Conservation (phyloP, 495 filamentous ascomycete genomes). For the Letharia columbiana region DNA sequence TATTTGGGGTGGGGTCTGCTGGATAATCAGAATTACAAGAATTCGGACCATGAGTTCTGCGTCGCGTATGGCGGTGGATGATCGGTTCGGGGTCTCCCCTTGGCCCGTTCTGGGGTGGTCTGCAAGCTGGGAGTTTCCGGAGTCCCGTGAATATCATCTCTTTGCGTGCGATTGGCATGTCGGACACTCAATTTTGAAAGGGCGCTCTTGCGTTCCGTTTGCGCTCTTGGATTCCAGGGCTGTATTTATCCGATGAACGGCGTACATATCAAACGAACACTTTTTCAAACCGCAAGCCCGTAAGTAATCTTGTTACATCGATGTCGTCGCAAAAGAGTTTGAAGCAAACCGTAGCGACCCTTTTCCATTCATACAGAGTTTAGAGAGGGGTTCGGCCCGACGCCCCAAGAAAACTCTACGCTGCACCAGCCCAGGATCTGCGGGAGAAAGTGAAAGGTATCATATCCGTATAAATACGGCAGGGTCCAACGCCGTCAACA, state of each 20-base stretch:
- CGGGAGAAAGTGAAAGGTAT: neutral
- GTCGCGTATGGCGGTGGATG: neutral
- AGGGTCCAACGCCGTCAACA: neutral
- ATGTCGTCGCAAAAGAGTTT: neutral
- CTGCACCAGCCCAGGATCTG: neutral
- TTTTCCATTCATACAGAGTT: neutral
- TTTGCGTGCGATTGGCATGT: neutral
- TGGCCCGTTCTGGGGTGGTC: neutral
- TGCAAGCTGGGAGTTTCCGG: neutral
- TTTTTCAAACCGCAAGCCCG: no score
- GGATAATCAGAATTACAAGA: neutral
- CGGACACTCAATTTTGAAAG: no score
- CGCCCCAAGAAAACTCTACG: no score
- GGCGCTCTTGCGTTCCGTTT: neutral
- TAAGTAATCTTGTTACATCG: neutral
- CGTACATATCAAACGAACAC: neutral
- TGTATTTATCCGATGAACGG: neutral
- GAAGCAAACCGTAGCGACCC: neutral
- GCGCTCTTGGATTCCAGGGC: neutral
- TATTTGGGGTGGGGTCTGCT: neutral
- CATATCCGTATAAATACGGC: neutral
- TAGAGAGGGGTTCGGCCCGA: neutral
- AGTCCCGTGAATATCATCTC: neutral
- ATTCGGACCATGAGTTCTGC: neutral
- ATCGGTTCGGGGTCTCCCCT: neutral